Percentiles rank a stretch among this genome's conserved stretches.
Conservation (phyloP, 495 filamentous ascomycete species). For the Podospora appendiculata region DNA sequence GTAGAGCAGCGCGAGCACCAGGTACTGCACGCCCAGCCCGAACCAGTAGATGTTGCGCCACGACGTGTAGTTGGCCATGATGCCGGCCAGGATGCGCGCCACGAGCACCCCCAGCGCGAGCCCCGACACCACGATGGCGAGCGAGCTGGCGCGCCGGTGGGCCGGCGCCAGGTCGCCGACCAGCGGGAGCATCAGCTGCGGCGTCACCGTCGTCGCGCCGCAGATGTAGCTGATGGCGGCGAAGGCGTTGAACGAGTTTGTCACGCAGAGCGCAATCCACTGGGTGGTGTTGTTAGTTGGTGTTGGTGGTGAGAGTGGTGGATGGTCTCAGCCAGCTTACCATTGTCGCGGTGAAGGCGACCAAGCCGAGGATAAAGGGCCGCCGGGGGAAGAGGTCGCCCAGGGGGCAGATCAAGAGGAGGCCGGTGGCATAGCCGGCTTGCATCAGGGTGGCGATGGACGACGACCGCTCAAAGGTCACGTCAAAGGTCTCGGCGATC, state of each 20-base stretch:
- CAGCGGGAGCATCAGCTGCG: slow-evolving; percentile 77
- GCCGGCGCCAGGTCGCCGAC: slow-evolving; percentile 75
- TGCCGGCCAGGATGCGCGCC: slow-evolving; percentile 68
- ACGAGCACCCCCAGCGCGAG: slow-evolving; percentile 69
- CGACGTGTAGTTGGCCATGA: slow-evolving; percentile 58
- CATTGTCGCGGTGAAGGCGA: slow-evolving; percentile 58
- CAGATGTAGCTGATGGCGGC: slow-evolving; percentile 60
- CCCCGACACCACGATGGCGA: slow-evolving; percentile 70
- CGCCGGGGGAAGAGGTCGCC: slow-evolving; percentile 67
- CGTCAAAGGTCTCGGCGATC: slow-evolving; percentile 53
- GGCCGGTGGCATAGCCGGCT: slow-evolving; percentile 68
- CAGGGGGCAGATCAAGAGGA: slow-evolving; percentile 70
- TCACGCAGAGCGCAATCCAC: slow-evolving; percentile 66
- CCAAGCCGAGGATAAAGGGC: slow-evolving; percentile 59
- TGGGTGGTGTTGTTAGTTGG: slow-evolving; percentile 11
- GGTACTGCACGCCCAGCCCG: slow-evolving; percentile 61
- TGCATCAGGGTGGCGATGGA: slow-evolving; percentile 71
- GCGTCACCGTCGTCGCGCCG: slow-evolving; percentile 72
- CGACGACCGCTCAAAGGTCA: slow-evolving; percentile 49
- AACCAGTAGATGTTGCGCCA: slow-evolving; percentile 83
- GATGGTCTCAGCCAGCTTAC: slow-evolving; percentile 27
- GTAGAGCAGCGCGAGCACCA: slow-evolving; percentile 61
- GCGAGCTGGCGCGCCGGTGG: slow-evolving; percentile 57
- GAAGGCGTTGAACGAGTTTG: slow-evolving; percentile 56
- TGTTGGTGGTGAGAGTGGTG: background rate